Percentiles rank a stretch among this genome's conserved stretches.
These are phyloP conservation scores for Aspergillus ellipticus DNA, from an alignment of 495 filamentous ascomycete genomes.

Conservation along the genomic window DNA sequence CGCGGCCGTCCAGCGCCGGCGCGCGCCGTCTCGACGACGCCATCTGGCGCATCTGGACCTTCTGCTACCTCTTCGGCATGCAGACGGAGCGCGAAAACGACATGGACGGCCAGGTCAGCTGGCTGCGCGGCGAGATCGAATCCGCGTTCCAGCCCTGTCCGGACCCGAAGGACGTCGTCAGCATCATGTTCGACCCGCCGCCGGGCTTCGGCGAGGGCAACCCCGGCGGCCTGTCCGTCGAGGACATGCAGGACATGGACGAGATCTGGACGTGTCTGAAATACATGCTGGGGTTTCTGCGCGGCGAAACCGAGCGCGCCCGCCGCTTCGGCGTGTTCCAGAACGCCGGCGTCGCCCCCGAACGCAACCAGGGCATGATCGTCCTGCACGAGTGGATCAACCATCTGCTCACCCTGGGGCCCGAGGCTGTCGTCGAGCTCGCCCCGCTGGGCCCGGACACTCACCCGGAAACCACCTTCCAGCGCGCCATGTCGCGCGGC, in stretches of 20 bases:
- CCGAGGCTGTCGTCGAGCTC: conserved; percentile 7
- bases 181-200: conserved; percentile 6
- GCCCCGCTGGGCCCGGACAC: conserved; percentile 5
- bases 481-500: conserved; percentile 5
- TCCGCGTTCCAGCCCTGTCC: conserved; percentile 3
- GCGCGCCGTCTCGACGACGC: conserved; percentile 7
- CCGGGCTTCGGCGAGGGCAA: conserved; percentile 10
- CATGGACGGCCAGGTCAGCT: conserved; percentile 4
- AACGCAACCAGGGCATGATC: background rate
- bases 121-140: conserved; percentile 6
- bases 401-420: conserved; percentile 6
- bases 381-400: conserved; percentile 9
- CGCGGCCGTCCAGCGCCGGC: background rate
- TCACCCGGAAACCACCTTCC: conserved; percentile 1
- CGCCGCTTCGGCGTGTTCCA: conserved; percentile 6
- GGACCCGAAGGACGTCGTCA: conserved; percentile 10
- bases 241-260: conserved; percentile 10
- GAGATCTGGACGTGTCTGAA: conserved; percentile 12
- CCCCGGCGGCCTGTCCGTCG: background rate
- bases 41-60: conserved; percentile 12
- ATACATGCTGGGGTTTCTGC: conserved; percentile 4
- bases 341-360: background rate
- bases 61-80: conserved; percentile 11
- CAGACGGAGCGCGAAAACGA: conserved; percentile 10
- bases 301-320: conserved; percentile 6